Conservation (phyloP, 768 basidiomycete genomes). For the Pisolithus microcarpus region DNA sequence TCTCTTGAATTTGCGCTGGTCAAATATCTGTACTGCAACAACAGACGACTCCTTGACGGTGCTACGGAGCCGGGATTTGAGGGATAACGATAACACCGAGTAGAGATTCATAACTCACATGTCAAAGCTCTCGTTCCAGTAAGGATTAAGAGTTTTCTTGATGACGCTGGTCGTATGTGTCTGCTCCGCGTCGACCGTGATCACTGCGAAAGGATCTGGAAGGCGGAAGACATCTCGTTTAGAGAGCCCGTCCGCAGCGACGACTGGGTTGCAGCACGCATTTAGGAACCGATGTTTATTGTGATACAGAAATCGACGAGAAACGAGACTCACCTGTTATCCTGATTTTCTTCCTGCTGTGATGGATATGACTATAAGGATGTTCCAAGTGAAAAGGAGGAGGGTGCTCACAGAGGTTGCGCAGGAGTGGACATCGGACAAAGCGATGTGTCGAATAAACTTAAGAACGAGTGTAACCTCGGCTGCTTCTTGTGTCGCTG, state of each 20-base stretch:
- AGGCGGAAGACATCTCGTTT: constrained; percentile 95
- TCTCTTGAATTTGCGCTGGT: constrained; percentile 98
- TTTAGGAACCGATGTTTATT: neutral
- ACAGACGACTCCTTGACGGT: constrained; percentile 97
- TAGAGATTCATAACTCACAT: constrained; percentile 49
- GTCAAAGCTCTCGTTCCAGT: constrained; percentile 98
- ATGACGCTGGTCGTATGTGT: constrained; percentile 96
- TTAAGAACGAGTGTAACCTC: neutral
- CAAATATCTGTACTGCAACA: constrained; percentile 96
- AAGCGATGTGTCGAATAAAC: neutral
- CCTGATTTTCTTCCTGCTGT: constrained; percentile 65
- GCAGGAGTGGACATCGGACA: constrained; percentile 22
- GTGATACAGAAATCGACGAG: neutral
- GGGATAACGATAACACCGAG: neutral
- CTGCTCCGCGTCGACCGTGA: constrained; percentile 97
- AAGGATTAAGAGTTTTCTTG: constrained; percentile 90
- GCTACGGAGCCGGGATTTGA: constrained; percentile 34
- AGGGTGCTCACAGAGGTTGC: constrained; percentile 20
- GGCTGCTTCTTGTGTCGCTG: neutral
- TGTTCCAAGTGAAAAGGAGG: neutral
- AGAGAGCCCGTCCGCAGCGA: constrained; percentile 89
- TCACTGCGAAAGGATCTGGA: constrained; percentile 96
- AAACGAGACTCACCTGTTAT: constrained; percentile 51
- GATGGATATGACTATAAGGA: constrained; percentile 9
- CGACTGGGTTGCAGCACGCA: constrained; percentile 45